Evolutionary conservation across 805 yeast genomes (phyloP).

Genomic region (Metschnikowia bowlesiae): DNA sequence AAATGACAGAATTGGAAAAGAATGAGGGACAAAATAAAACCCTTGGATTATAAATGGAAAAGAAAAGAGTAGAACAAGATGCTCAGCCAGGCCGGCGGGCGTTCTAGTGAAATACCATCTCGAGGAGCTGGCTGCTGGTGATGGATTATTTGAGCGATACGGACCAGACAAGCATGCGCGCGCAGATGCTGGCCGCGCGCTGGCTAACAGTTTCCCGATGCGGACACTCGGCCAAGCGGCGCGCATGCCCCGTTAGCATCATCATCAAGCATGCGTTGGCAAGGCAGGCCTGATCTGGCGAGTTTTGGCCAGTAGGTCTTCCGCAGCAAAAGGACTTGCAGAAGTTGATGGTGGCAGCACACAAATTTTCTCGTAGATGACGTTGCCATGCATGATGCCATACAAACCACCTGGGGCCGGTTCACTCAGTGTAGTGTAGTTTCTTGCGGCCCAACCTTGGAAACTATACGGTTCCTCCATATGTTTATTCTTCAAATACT

Average conservation of each 20-base stretch:
- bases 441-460: too few relatives aligned
- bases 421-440: too few relatives aligned
- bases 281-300: too few relatives aligned
- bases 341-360: too few relatives aligned
- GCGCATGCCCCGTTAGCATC: not conserved
- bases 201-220: slow-evolving; percentile 2
- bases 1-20: not conserved
- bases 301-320: too few relatives aligned
- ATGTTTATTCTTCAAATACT: too few relatives aligned
- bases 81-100: not conserved
- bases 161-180: slow-evolving; percentile 1
- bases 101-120: not conserved
- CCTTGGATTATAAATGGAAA: not conserved
- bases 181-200: slow-evolving; percentile 3
- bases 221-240: not conserved
- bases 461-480: too few relatives aligned
- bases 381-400: too few relatives aligned
- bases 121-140: slow-evolving; percentile 4
- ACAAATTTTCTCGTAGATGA: too few relatives aligned
- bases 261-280: not conserved
- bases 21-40: not conserved
- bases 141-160: not conserved
- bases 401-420: too few relatives aligned
- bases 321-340: too few relatives aligned
- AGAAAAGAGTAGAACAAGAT: not conserved